Base-by-base conservation (phyloP, 495 filamentous ascomycete species). In the Bathelium albidoporum region DNA sequence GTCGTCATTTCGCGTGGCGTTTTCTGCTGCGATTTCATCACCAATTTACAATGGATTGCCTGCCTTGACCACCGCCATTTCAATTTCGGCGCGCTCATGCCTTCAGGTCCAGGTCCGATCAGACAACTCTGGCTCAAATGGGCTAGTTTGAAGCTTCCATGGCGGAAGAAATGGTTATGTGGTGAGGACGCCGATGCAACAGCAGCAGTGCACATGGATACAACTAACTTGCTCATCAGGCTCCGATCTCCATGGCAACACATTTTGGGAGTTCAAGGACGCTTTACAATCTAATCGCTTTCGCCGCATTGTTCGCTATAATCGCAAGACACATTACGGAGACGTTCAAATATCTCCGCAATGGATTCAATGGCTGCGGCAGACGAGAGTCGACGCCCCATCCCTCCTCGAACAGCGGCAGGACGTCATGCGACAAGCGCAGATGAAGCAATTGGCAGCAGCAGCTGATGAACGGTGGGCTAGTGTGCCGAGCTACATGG, bases 321-420 rank as follows among this genome's bases (percentile, higher is more conserved):
- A 77, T 20, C 76, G 78, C 0, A 77, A 78, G 59, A 83, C 82
- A 1, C 87, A 89, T 68, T 83, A 82, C 72, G 80, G 78, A 69
- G 87, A 93, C 59, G 83, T 95, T 32, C 72, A 86, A 64, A 81
- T 87, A 43, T 72, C 77, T 55, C 83, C 93, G 1, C 85, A 88
- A 77, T 98, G 94, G 94, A 89, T 93, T 73, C 93, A 97, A 73
- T 98, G 94, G 94, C 86, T 98, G 14, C 90, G 95, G 41, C 82
- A 95, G 67, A 88, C 89, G 10, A 88, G 94, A 3, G 20, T 70
- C 7, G 71, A 82, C 7, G 79, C 95, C 0, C 94, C 94, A 0
- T 83, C 83, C 0, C 75, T 96, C 20, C 67, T 78, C 20, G 94
- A 98, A 73, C 93, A 95, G 68, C 76, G 78, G 43, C 72, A 76